Conservation (phyloP, 129 eudicot genomes). For the Centrapalus pauciflorus region DNA sequence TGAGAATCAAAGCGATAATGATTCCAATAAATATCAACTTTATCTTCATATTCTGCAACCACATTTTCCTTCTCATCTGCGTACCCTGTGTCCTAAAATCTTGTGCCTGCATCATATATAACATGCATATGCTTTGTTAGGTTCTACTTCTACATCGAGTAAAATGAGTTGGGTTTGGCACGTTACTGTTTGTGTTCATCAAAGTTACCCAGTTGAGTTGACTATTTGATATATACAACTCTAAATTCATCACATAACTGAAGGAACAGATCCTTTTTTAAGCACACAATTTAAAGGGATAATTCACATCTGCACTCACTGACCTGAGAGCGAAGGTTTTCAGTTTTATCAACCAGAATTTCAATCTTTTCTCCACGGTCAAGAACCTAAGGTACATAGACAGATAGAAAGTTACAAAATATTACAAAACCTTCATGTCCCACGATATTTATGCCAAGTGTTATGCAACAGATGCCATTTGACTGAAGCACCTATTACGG, state of each 20-base stretch:
- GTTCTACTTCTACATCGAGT: too few species aligned
- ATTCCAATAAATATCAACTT: conserved; percentile 77
- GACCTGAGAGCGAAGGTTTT: conserved; percentile 79
- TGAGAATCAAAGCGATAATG: conserved; percentile 69
- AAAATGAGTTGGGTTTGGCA: too few species aligned
- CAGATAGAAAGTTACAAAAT: neutral
- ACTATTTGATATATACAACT: neutral
- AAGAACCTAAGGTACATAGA: conserved; percentile 49
- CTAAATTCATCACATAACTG: neutral
- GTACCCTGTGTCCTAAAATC: conserved; percentile 83
- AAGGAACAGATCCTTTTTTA: neutral
- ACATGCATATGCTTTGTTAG: too few species aligned
- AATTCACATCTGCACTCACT: conserved; percentile 7
- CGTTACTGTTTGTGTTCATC: neutral
- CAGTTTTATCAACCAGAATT: conserved; percentile 77
- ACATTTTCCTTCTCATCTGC: conserved; percentile 90
- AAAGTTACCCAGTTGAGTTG: neutral
- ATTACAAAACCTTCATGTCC: neutral
- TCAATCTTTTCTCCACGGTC: conserved; percentile 92
- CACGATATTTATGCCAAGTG: neutral
- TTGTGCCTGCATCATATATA: conserved; percentile 56
- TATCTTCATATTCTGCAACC: conserved; percentile 95
- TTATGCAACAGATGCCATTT: neutral
- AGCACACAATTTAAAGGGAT: neutral
- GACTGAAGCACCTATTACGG: neutral